Conservation (phyloP, 768 basidiomycete species). For the Candolleomyces efflorescens region DNA sequence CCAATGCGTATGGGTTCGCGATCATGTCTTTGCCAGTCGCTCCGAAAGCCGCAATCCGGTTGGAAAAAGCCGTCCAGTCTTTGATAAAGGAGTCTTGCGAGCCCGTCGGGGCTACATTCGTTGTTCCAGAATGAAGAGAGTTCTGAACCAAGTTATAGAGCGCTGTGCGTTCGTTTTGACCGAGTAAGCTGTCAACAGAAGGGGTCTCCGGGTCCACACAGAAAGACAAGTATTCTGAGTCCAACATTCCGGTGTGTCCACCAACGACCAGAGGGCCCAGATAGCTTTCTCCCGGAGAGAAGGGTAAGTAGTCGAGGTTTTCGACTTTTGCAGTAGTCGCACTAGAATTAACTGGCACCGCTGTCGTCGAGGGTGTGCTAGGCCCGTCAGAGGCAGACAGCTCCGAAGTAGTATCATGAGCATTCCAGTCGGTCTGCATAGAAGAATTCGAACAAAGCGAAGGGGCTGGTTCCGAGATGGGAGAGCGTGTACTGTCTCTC, state of each 20-base stretch:
- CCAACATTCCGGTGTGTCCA: slow-evolving; percentile 1
- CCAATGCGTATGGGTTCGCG: neutral
- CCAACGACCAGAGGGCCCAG: neutral
- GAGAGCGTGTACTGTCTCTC: neutral
- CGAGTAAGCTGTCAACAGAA: slow-evolving; percentile 26
- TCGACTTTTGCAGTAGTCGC: neutral
- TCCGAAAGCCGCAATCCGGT: neutral
- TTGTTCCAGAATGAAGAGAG: slow-evolving; percentile 40
- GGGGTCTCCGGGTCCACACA: slow-evolving; percentile 10
- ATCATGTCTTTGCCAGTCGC: neutral
- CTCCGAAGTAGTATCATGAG: neutral
- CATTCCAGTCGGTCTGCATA: neutral
- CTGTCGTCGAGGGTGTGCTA: neutral
- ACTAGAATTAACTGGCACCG: too few species aligned
- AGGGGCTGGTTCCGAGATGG: neutral
- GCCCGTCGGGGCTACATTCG: slow-evolving; percentile 47
- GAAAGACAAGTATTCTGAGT: slow-evolving; percentile 11
- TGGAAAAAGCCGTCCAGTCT: slow-evolving; percentile 36
- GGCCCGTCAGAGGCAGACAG: neutral
- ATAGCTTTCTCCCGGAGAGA: neutral
- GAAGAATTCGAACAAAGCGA: neutral
- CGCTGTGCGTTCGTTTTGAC: slow-evolving; percentile 41
- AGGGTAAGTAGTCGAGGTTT: neutral
- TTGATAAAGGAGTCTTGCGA: slow-evolving; percentile 51
- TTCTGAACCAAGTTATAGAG: slow-evolving; percentile 49